These are phyloP conservation scores for Colletotrichum lindemuthianum DNA, from an alignment of 2,329 filamentous ascomycete genomes.

Conservation along the genomic window DNA sequence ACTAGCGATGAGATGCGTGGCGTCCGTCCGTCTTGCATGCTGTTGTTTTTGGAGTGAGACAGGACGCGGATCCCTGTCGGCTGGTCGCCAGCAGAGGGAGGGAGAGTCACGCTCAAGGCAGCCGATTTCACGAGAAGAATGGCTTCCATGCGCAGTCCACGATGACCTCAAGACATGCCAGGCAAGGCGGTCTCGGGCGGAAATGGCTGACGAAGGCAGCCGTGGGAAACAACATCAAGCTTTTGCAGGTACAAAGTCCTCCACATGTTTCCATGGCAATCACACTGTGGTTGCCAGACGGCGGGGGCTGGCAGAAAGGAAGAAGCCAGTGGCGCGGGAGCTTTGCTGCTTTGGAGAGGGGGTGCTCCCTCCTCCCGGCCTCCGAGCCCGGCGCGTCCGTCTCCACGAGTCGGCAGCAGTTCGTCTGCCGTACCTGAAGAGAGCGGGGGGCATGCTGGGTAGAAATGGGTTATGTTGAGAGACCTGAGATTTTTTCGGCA, in stretches of 20 bases:
- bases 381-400: slow-evolving; percentile 12
- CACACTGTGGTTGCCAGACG: slow-evolving; percentile 3
- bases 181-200: not conserved
- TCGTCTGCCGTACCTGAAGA: slow-evolving; percentile 11
- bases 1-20: slow-evolving; percentile 30
- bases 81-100: slow-evolving; percentile 21
- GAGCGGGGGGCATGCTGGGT: not conserved
- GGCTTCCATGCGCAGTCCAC: slow-evolving; percentile 18
- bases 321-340: slow-evolving; percentile 8
- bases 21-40: slow-evolving; percentile 7
- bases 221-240: not conserved
- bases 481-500: not conserved
- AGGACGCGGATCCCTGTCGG: slow-evolving; percentile 27
- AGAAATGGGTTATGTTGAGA: not conserved
- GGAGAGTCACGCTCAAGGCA: slow-evolving; percentile 5
- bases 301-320: slow-evolving; percentile 19
- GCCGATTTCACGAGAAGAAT: not conserved
- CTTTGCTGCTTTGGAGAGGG: slow-evolving; percentile 16
- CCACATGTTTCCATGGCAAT: slow-evolving; percentile 33
- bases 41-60: slow-evolving; percentile 27
- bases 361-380: slow-evolving; percentile 29
- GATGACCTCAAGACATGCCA: slow-evolving; percentile 21
- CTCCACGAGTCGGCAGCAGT: slow-evolving; percentile 18
- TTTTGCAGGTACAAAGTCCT: not conserved
- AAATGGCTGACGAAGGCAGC: slow-evolving; percentile 6